Conservation (phyloP, 495 filamentous ascomycete species). For the Annulohypoxylon maeteangense region DNA sequence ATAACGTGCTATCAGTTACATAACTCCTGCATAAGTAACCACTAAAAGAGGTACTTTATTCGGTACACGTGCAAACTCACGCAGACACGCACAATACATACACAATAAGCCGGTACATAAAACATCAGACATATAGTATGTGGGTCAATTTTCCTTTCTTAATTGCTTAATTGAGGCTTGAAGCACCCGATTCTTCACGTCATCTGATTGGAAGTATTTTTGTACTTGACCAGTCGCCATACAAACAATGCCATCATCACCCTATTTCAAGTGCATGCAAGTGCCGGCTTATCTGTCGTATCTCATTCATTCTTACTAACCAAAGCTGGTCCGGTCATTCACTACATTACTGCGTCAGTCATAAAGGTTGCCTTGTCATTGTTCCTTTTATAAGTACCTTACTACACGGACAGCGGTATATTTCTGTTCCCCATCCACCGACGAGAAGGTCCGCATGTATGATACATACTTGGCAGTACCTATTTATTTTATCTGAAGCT, state of each 20-base stretch:
- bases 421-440: not conserved
- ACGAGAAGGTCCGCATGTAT: not conserved
- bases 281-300: slow-evolving; percentile 32
- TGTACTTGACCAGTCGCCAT: slow-evolving; percentile 16
- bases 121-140: slow-evolving; percentile 18
- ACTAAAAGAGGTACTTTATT: not conserved
- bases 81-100: not conserved
- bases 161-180: slow-evolving; percentile 27
- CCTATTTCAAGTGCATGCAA: slow-evolving; percentile 40
- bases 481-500: not conserved
- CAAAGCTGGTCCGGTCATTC: not conserved
- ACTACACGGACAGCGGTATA: not conserved
- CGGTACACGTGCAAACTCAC: not conserved
- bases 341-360: not conserved
- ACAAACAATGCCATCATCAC: slow-evolving; percentile 46
- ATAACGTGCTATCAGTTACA: slow-evolving; percentile 4
- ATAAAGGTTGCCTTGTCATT: not conserved
- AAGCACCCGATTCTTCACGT: slow-evolving; percentile 38
- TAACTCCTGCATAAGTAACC: not conserved
- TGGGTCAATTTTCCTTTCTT: slow-evolving; percentile 15
- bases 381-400: slow-evolving; percentile 1
- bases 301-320: not conserved
- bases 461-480: slow-evolving; percentile 7
- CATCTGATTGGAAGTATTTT: slow-evolving; percentile 40
- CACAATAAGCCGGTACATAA: not conserved